Evolutionary conservation across 805 yeast genomes (phyloP), one percentile per base, ranked within the genome.

Genomic region (Groenewaldozyma tartarivorans): DNA sequence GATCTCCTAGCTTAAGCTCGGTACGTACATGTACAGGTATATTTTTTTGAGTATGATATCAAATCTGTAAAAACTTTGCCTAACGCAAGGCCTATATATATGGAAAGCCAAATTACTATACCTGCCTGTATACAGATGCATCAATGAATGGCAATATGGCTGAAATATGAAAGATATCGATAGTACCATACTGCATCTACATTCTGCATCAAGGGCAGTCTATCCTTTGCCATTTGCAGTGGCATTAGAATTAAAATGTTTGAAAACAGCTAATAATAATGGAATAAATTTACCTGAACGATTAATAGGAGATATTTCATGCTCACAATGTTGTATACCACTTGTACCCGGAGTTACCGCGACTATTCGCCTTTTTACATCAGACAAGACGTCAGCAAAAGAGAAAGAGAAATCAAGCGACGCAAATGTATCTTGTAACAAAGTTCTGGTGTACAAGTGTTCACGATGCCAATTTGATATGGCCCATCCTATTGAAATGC

Each of bases 281-380:
- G 20, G 33, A 9, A 31, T 43, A 7, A 39, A 18, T 11, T 18
- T 40, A 15, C 46, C 46, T 7, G 17, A 18, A 21, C 38, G n/a
- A 27, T 17, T 22, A 2, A 24, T 13, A n/a, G 16, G 29, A 4
- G 38, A 35, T 11, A 9, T 30, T 5, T 19, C 34, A 15, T 43
- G 46, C 24, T 19, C 43, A 5, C n/a, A 21, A 9, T 43, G 46
- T 30, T 24, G 29, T 3, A 33, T 39, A 15, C 46, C 46, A 9
- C 35, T 19, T n/a, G 33, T 43, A 7, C 43, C 46, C 2, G 43
- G 42, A 4, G 15, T 24, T n/a, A 35, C 43, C 3, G 36, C 35
- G n/a, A 16, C n/a, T 3, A 39, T 20, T 6, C 20, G 29, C 7
- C 4, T 35, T 7, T 19, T n/a, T 7, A 24, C 7, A 24, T 9